These are phyloP conservation scores for Podospora anserina DNA, from an alignment of 495 filamentous ascomycete species.

Conservation along the genomic window DNA sequence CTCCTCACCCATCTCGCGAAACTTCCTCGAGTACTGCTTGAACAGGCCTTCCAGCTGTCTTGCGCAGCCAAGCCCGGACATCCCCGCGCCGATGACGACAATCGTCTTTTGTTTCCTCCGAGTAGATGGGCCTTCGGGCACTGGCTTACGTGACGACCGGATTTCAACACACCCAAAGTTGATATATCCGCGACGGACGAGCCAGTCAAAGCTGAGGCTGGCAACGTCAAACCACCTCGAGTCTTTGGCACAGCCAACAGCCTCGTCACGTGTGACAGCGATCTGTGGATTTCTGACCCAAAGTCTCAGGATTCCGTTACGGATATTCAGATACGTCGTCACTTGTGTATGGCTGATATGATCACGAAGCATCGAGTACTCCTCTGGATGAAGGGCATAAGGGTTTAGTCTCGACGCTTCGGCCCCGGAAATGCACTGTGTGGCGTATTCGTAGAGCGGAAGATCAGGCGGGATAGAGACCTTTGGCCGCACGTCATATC, in stretches of 20 bases:
- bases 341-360: constrained; percentile 86
- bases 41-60: constrained; percentile 85
- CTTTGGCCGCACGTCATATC: constrained; percentile 62
- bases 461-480: constrained; percentile 78
- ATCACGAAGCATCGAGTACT: constrained; percentile 73
- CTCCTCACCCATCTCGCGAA: constrained; percentile 58
- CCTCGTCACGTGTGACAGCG: constrained; percentile 81
- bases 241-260: constrained; percentile 87
- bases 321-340: constrained; percentile 93
- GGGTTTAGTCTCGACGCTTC: constrained; percentile 87
- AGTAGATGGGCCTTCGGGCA: constrained; percentile 23
- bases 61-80: constrained; percentile 88
- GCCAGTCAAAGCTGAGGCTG: constrained; percentile 86
- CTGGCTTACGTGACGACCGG: constrained; percentile 31
- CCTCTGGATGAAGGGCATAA: constrained; percentile 79
- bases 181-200: constrained; percentile 87
- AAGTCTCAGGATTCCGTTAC: constrained; percentile 88
- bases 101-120: constrained; percentile 61
- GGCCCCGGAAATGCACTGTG: constrained; percentile 83
- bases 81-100: constrained; percentile 89
- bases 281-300: constrained; percentile 91
- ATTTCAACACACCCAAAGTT: constrained; percentile 88
- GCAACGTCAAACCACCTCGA: constrained; percentile 88
- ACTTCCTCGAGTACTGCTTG: constrained; percentile 65
- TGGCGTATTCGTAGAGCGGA: constrained; percentile 69